phyloP scores from a whole-genome alignment of 371 early-diverging fungal genomes.

The Actinomortierella ambigua region DNA sequence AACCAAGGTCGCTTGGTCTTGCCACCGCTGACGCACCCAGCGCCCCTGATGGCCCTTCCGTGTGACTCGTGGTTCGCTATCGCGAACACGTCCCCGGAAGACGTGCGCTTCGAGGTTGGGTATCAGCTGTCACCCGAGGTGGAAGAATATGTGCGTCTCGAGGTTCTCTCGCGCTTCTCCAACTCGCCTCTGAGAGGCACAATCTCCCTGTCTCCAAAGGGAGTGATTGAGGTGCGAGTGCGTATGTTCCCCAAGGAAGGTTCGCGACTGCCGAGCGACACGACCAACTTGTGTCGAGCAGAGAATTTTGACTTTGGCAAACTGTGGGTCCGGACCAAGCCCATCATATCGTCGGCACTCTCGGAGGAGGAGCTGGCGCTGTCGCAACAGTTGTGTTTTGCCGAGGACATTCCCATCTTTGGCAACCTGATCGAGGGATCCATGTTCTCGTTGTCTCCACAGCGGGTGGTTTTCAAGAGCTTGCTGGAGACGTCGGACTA shows the following conservation, averaged over 20 bases:
- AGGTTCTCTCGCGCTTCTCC: constrained; percentile 81
- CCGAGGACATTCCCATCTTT: constrained; percentile 72
- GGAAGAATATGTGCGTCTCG: constrained; percentile 64
- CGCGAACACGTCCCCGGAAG: constrained; percentile 74
- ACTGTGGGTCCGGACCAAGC: constrained; percentile 63
- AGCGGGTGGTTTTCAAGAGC: constrained; percentile 66
- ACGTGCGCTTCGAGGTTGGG: constrained; percentile 80
- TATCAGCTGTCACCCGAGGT: constrained; percentile 66
- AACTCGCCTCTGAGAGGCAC: constrained; percentile 81
- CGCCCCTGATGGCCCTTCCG: constrained; percentile 55
- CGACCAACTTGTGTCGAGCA: constrained; percentile 58
- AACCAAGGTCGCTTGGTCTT: constrained; percentile 69
- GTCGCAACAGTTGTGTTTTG: constrained; percentile 25
- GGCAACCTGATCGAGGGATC: constrained; percentile 69
- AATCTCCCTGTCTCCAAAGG: constrained; percentile 71
- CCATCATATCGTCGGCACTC: constrained; percentile 14
- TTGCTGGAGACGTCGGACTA: constrained; percentile 42
- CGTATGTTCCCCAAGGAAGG: constrained; percentile 70
- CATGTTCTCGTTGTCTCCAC: constrained; percentile 69
- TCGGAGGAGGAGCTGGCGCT: constrained; percentile 35
- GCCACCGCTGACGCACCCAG: constrained; percentile 75
- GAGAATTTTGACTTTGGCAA: constrained; percentile 65
- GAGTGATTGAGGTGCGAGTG: constrained; percentile 78
- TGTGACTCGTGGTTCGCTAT: constrained; percentile 89
- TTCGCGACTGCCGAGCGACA: constrained; percentile 59